A percentile compares a stretch with the other conserved stretches of the same genome.
These are phyloP conservation scores for Blastobotrys aristatus DNA, from an alignment of 1,139 yeast genomes.

Conservation along the genomic window DNA sequence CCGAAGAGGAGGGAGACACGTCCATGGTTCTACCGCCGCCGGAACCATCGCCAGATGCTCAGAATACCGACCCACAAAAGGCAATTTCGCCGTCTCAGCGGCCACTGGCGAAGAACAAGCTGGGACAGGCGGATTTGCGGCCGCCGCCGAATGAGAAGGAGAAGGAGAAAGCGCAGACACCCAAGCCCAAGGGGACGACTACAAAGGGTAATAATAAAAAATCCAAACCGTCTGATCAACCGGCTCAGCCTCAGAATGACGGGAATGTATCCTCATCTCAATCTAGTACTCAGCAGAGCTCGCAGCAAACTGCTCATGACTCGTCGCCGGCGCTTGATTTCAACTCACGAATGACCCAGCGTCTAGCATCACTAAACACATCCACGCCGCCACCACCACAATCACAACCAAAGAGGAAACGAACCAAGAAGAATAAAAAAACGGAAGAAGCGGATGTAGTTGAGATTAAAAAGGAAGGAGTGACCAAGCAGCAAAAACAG, in stretches of 20 bases:
- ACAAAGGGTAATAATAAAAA: background rate
- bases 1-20: background rate
- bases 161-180: background rate
- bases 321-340: background rate
- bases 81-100: slow-evolving; percentile 18
- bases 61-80: slow-evolving; percentile 18
- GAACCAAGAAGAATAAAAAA: slow-evolving; percentile 13
- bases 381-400: background rate
- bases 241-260: too few relatives aligned
- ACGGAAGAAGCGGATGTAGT: slow-evolving; percentile 7
- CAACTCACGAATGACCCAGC: slow-evolving; percentile 1
- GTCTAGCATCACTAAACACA: background rate
- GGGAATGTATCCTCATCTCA: too few relatives aligned
- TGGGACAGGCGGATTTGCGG: background rate
- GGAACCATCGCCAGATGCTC: slow-evolving; percentile 5
- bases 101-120: slow-evolving; percentile 9
- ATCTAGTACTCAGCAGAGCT: too few relatives aligned
- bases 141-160: background rate
- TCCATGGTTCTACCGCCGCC: slow-evolving; percentile 15
- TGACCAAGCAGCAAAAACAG: slow-evolving; percentile 10
- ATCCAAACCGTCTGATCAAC: too few relatives aligned
- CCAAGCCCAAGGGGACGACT: background rate
- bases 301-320: background rate
- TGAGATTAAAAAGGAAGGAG: background rate
- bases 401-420: background rate